Percentiles rank a stretch among this genome's conserved stretches.
Conservation (phyloP, 768 basidiomycete genomes). For the Podaxis pistillaris region DNA sequence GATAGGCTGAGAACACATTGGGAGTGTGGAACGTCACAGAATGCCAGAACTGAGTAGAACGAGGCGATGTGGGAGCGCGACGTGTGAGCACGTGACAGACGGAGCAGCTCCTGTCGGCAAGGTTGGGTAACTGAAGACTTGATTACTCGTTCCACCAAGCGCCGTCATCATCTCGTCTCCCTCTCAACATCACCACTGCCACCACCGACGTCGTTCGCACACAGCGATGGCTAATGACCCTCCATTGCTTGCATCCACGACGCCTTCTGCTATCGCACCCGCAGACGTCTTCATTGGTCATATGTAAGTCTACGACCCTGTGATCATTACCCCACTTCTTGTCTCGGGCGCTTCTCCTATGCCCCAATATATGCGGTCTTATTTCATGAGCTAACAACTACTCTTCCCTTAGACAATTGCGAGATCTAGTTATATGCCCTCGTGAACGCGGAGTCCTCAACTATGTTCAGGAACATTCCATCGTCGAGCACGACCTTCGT, state of each 20-base stretch:
- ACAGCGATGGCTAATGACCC: conserved; percentile 47
- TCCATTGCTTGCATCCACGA: conserved; percentile 39
- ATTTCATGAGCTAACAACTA: background rate
- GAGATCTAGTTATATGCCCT: conserved; percentile 78
- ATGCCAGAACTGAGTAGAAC: background rate
- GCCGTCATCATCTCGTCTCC: background rate
- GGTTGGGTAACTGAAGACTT: background rate
- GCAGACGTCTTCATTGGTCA: conserved; percentile 57
- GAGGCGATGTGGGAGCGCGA: background rate
- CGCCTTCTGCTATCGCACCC: conserved; percentile 39
- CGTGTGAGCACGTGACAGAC: background rate
- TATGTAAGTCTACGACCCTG: conserved; percentile 43
- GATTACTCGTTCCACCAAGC: background rate
- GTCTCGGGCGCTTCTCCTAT: conserved; percentile 7
- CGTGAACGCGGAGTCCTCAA: conserved; percentile 61
- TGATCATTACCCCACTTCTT: conserved; percentile 13
- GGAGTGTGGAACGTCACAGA: background rate
- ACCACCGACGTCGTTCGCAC: conserved; percentile 9
- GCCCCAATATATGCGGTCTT: conserved; percentile 1
- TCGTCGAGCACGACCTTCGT: conserved; percentile 59
- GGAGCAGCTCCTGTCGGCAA: conserved; percentile 2
- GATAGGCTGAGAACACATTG: background rate
- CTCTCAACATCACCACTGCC: background rate
- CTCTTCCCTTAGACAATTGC: conserved; percentile 54
- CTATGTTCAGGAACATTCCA: conserved; percentile 51